A percentile compares a stretch with the other conserved stretches of the same genome.
Conservation (phyloP, 148 eudicot species). For the Camellia japonica region DNA sequence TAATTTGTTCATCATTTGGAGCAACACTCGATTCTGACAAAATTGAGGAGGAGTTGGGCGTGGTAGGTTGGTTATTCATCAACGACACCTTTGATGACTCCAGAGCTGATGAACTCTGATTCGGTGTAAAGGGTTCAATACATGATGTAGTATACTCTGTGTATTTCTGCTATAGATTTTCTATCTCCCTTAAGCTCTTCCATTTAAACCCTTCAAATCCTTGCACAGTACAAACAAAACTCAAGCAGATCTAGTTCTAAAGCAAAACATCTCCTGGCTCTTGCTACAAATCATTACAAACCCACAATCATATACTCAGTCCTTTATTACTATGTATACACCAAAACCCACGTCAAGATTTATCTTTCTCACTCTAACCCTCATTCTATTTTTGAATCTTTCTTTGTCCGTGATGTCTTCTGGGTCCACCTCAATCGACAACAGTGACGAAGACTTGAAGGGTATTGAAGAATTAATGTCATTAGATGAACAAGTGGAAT, state of each 20-base stretch:
- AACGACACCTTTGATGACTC: constrained; percentile 27
- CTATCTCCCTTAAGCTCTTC: not conserved
- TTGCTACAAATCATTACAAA: not conserved
- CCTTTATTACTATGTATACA: constrained; percentile 22
- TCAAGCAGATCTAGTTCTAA: constrained; percentile 19
- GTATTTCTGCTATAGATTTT: too few species aligned
- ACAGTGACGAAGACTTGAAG: constrained; percentile 38
- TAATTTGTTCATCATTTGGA: constrained; percentile 26
- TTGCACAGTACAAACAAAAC: not conserved
- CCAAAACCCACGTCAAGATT: constrained; percentile 38
- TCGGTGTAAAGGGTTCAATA: not conserved
- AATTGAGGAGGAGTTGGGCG: constrained; percentile 52
- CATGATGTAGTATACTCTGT: not conserved
- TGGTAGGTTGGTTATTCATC: constrained; percentile 30
- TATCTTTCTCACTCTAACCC: constrained; percentile 30
- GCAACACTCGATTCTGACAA: constrained; percentile 34
- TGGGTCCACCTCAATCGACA: not conserved
- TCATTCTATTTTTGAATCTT: constrained; percentile 28
- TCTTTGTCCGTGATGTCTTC: constrained; percentile 19
- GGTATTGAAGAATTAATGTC: constrained; percentile 68
- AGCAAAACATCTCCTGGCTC: not conserved
- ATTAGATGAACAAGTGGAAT: constrained; percentile 56
- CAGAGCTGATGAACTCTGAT: not conserved
- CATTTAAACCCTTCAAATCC: not conserved
- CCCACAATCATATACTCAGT: not conserved